Evolutionary conservation across 495 filamentous ascomycete species (phyloP).

Genomic region (Hypoxylon trugodes): DNA sequence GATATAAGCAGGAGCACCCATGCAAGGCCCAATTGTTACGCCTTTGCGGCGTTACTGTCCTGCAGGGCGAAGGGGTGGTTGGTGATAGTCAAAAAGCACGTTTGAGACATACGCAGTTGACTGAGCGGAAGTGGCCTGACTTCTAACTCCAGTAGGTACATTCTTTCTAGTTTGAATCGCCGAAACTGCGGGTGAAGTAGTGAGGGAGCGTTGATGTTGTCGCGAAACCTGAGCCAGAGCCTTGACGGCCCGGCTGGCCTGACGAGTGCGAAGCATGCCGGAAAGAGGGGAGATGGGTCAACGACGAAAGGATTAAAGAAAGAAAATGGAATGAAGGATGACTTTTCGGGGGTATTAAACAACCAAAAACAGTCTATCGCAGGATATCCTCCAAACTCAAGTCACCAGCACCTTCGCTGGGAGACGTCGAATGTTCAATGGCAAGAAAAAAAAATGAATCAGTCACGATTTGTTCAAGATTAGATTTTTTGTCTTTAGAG

Average conservation of each 20-base stretch:
- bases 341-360: not conserved
- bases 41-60: too few species aligned
- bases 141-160: conserved; percentile 44
- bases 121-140: conserved; percentile 50
- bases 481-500: conserved; percentile 19
- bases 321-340: conserved; percentile 11
- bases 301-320: not conserved
- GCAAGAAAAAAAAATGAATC: conserved; percentile 32
- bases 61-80: not conserved
- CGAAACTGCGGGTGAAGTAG: conserved; percentile 32
- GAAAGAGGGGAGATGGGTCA: conserved; percentile 15
- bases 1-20: not conserved
- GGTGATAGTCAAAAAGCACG: not conserved
- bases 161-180: conserved; percentile 44
- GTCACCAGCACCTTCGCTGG: conserved; percentile 17
- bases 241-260: conserved; percentile 53
- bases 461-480: conserved; percentile 18
- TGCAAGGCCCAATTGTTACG: too few species aligned
- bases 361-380: conserved; percentile 6
- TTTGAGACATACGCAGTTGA: conserved; percentile 38
- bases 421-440: conserved; percentile 24
- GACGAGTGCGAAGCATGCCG: conserved; percentile 54
- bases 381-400: conserved; percentile 19
- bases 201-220: conserved; percentile 37
- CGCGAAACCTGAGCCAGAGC: conserved; percentile 51